Conservation (phyloP, 192 early-diverging fungal genomes). For the Endogone sp. region DNA sequence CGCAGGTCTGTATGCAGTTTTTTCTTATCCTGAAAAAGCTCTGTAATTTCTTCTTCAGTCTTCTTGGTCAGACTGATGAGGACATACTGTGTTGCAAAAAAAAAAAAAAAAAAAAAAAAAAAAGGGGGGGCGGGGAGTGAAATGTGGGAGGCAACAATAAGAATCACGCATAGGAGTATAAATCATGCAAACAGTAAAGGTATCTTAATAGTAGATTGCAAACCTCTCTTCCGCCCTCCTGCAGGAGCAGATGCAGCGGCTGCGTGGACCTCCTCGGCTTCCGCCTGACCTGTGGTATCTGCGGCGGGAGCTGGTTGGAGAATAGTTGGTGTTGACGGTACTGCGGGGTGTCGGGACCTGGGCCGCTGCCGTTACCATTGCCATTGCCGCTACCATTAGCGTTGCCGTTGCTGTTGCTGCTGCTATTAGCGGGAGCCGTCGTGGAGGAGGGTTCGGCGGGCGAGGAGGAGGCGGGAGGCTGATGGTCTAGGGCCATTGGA, state of each 20-base stretch:
- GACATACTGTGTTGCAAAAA: not conserved
- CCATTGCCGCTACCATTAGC: no score
- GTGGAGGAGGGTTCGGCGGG: not conserved
- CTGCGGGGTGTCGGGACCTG: not conserved
- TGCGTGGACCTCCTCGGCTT: slow-evolving; percentile 17
- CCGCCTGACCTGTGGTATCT: not conserved
- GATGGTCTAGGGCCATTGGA: not conserved
- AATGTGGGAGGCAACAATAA: no score
- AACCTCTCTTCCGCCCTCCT: no score
- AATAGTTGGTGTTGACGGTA: not conserved
- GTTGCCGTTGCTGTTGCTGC: no score
- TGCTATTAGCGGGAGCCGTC: not conserved
- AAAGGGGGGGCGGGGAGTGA: no score
- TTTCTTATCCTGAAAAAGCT: slow-evolving; percentile 8
- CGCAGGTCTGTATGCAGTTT: slow-evolving; percentile 9
- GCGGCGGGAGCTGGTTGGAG: not conserved
- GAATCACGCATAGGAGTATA: no score
- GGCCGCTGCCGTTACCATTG: no score
- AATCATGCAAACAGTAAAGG: no score
- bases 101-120: no score
- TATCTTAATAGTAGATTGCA: no score
- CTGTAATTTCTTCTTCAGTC: slow-evolving; percentile 1
- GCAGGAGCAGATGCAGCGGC: slow-evolving; percentile 17
- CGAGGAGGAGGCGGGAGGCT: not conserved
- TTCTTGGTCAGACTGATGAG: not conserved